Percentiles rank a stretch among this genome's conserved stretches.
These are phyloP conservation scores for Paramecium caudatum DNA, from an alignment of 73 alveolate genomes.

Conservation along the genomic window DNA sequence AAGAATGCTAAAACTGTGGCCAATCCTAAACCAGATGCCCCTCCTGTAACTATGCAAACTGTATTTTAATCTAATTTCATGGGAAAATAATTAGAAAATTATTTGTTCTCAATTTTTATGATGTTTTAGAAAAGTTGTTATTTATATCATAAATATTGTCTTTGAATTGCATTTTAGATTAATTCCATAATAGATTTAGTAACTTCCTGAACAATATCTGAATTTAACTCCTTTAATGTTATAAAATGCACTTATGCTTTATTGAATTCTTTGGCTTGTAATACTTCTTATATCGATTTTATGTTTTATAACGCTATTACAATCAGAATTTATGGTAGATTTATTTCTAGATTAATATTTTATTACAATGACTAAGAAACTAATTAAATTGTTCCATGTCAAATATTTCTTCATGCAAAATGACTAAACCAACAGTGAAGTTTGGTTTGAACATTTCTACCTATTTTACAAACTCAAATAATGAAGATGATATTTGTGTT, in stretches of 20 bases:
- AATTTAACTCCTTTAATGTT: too few species aligned
- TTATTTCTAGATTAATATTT: not conserved
- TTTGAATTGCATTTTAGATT: too few species aligned
- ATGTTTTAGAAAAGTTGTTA: too few species aligned
- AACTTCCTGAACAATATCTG: too few species aligned
- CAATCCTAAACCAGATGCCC: constrained; percentile 91
- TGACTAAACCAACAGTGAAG: not conserved
- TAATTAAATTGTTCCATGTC: not conserved
- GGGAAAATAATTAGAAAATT: too few species aligned
- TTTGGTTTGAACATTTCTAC: not conserved
- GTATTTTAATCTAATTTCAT: constrained; percentile 73
- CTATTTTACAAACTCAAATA: not conserved
- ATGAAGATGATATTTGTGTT: not conserved
- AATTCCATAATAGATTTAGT: too few species aligned
- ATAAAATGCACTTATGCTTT: too few species aligned
- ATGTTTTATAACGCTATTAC: too few species aligned
- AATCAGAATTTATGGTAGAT: constrained; percentile 3
- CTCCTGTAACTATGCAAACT: constrained; percentile 88
- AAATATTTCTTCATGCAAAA: not conserved
- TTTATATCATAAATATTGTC: too few species aligned
- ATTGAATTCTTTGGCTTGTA: too few species aligned
- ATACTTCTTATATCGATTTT: too few species aligned
- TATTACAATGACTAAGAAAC: constrained; percentile 8
- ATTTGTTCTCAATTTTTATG: too few species aligned
- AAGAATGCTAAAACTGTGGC: constrained; percentile 81